Conservation (phyloP, 2,329 filamentous ascomycete species). For the Trichoderma polysporum region DNA sequence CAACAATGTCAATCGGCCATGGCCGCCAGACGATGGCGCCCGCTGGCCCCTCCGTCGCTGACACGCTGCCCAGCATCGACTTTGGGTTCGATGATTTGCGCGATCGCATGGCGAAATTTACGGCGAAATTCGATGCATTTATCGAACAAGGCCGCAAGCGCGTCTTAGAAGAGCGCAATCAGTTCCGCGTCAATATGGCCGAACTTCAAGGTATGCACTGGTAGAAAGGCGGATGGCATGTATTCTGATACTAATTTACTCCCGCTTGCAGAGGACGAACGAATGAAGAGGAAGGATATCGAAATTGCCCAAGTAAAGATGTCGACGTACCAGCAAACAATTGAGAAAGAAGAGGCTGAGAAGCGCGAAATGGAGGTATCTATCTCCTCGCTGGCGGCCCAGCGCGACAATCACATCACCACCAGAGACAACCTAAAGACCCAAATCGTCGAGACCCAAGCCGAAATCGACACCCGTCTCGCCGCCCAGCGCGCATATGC, state of each 20-base stretch:
- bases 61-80: constrained; percentile 82
- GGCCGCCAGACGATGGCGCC: constrained; percentile 56
- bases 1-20: constrained; percentile 63
- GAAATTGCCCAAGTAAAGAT: constrained; percentile 76
- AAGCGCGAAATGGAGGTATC: constrained; percentile 70
- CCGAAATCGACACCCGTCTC: constrained; percentile 65
- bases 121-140: constrained; percentile 84
- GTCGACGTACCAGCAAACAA: constrained; percentile 67
- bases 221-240: background rate
- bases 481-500: constrained; percentile 73
- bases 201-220: constrained; percentile 77
- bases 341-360: constrained; percentile 76
- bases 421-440: constrained; percentile 56
- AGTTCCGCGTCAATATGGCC: constrained; percentile 85
- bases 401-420: constrained; percentile 61
- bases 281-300: constrained; percentile 84
- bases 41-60: constrained; percentile 65
- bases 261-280: constrained; percentile 71
- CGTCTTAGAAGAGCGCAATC: constrained; percentile 88
- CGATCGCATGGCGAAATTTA: constrained; percentile 93
- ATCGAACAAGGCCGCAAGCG: constrained; percentile 89
- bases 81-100: constrained; percentile 96
- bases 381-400: constrained; percentile 56
- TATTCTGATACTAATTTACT: background rate
- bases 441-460: constrained; percentile 67